These are phyloP conservation scores for Begonia loranthoides DNA, from an alignment of 306 rosid genomes.

Conservation along the genomic window DNA sequence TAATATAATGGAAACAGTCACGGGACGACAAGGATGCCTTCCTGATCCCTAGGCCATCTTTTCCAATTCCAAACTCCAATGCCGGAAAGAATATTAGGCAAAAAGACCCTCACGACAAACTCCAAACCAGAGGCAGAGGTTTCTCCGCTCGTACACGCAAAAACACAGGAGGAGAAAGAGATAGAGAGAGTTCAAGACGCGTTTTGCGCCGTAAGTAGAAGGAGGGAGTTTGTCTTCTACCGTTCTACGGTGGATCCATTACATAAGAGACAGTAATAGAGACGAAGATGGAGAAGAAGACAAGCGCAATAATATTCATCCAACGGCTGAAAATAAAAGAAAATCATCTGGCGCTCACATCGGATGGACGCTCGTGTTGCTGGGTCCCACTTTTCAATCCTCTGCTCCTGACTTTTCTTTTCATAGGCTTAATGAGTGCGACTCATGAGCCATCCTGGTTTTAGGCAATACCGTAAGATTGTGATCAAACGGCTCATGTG, in stretches of 20 bases:
- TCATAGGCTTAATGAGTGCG: no score
- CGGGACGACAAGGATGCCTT: constrained; percentile 2
- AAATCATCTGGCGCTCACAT: no score
- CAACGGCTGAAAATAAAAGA: no score
- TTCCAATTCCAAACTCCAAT: constrained; percentile 18
- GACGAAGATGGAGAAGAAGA: background rate
- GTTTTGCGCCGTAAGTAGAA: background rate
- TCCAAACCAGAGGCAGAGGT: constrained; percentile 3
- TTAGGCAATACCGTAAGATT: no score
- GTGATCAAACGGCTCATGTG: no score
- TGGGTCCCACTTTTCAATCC: no score
- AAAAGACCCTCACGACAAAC: constrained; percentile 9
- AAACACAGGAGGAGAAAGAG: background rate
- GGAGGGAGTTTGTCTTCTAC: background rate
- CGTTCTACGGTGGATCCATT: background rate
- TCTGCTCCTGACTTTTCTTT: no score
- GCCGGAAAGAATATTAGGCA: constrained; percentile 19
- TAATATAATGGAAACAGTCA: background rate
- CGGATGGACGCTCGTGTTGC: no score
- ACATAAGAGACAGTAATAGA: background rate
- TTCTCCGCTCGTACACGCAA: background rate
- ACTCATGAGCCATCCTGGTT: no score
- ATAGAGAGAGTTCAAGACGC: background rate
- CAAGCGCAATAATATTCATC: background rate
- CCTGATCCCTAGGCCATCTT: constrained; percentile 21